These are phyloP conservation scores for Alternaria triticimaculans DNA, from an alignment of 2,329 filamentous ascomycete species.

Conservation along the genomic window DNA sequence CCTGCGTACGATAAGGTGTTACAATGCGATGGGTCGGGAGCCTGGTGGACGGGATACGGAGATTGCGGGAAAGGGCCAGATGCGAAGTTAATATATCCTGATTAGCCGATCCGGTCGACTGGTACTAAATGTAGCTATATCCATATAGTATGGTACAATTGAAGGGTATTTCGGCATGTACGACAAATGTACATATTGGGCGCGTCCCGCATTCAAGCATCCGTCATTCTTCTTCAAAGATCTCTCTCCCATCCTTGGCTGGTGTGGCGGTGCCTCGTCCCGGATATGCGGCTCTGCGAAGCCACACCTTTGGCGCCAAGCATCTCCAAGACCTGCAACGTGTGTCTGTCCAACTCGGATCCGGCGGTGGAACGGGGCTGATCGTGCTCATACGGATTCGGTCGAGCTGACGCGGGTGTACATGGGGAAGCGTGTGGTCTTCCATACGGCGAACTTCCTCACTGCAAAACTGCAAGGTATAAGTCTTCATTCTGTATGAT, in stretches of 20 bases:
- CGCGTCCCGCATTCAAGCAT: neutral
- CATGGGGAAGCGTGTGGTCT: slow-evolving; percentile 17
- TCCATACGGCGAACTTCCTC: slow-evolving; percentile 30
- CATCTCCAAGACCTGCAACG: slow-evolving; percentile 1
- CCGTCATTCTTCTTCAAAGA: neutral
- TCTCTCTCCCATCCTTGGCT: neutral
- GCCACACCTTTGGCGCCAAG: slow-evolving; percentile 8
- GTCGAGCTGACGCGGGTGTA: slow-evolving; percentile 28
- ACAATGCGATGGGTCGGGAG: no score
- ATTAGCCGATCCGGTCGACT: slow-evolving; percentile 12
- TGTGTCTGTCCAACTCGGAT: neutral
- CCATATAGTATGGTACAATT: slow-evolving; percentile 6
- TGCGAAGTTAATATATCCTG: neutral
- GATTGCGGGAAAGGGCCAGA: neutral
- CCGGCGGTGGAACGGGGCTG: neutral
- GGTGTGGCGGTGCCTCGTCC: neutral
- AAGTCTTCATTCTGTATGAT: slow-evolving; percentile 18
- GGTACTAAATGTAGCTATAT: slow-evolving; percentile 13
- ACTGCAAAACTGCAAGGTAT: slow-evolving; percentile 29
- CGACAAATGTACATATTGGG: neutral
- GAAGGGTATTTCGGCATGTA: slow-evolving; percentile 4
- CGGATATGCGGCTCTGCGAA: slow-evolving; percentile 1
- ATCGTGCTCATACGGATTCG: slow-evolving; percentile 19
- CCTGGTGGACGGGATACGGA: neutral
- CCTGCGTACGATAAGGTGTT: no score